Evolutionary conservation across 106 monocot species (phyloP).

Genomic region (Dendrobium nobile): DNA sequence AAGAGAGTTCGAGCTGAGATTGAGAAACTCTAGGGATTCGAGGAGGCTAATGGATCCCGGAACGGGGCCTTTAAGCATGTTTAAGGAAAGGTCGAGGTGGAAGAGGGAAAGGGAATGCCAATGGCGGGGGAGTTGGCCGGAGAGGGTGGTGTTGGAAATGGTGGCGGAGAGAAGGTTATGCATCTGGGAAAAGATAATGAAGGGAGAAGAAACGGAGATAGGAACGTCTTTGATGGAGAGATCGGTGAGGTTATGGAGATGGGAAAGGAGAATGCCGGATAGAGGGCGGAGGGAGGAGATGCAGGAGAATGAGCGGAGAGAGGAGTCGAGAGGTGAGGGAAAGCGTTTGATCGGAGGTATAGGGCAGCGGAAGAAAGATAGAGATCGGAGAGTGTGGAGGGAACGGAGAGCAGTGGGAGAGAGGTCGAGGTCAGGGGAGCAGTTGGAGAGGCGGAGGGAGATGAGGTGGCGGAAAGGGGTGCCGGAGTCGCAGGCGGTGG

Average conservation of each 20-base stretch:
- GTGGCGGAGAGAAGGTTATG: constrained; percentile 33
- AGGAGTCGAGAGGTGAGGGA: constrained; percentile 14
- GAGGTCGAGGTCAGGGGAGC: constrained; percentile 57
- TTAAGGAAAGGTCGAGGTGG: constrained; percentile 20
- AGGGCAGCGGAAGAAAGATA: constrained; percentile 21
- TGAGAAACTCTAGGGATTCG: constrained; percentile 5
- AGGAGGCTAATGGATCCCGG: constrained; percentile 14
- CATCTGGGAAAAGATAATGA: constrained; percentile 66
- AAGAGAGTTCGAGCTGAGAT: constrained; percentile 41
- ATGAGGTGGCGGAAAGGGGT: constrained; percentile 54
- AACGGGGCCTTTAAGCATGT: constrained; percentile 7
- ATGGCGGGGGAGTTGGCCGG: constrained; percentile 60
- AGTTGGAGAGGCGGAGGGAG: constrained; percentile 51
- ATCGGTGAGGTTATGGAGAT: constrained; percentile 60
- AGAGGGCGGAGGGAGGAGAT: constrained; percentile 39
- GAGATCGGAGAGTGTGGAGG: constrained; percentile 52
- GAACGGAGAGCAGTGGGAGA: constrained; percentile 43
- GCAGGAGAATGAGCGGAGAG: constrained; percentile 41
- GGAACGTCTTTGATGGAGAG: constrained; percentile 49
- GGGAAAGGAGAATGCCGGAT: constrained; percentile 50
- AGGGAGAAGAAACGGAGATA: constrained; percentile 32
- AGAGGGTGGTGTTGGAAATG: constrained; percentile 59
- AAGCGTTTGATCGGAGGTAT: neutral
- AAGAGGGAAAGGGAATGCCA: constrained; percentile 66
- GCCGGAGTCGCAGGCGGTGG: constrained; percentile 53